These are phyloP conservation scores for Tausonia pullulans DNA, from an alignment of 1,284 basidiomycete genomes.

Conservation along the genomic window DNA sequence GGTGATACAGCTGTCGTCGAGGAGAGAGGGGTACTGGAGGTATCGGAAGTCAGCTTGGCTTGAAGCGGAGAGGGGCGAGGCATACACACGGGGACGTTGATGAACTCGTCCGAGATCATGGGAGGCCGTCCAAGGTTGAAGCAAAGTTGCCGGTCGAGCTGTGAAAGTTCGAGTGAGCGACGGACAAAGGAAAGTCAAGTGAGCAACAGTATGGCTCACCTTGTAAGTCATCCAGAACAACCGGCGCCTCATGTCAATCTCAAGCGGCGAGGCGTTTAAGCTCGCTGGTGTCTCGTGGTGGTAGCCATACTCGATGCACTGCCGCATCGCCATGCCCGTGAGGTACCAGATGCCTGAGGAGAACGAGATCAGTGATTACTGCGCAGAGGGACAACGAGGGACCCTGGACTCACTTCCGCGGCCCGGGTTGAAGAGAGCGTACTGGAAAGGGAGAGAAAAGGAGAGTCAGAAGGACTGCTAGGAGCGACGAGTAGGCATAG, in stretches of 20 bases:
- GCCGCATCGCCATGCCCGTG: slow-evolving; percentile 34
- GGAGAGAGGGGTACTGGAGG: slow-evolving; percentile 7
- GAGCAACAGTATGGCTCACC: not conserved
- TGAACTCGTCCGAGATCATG: slow-evolving; percentile 36
- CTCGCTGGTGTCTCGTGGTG: slow-evolving; percentile 36
- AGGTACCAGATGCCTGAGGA: slow-evolving; percentile 33
- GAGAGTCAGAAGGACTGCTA: not conserved
- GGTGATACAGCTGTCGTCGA: slow-evolving; percentile 34
- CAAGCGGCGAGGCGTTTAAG: slow-evolving; percentile 32
- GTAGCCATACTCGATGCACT: slow-evolving; percentile 36
- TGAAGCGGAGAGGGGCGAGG: not conserved
- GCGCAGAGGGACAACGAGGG: not conserved
- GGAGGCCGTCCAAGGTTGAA: slow-evolving; percentile 35
- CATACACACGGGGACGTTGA: slow-evolving; percentile 30
- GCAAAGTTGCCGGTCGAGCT: slow-evolving; percentile 34
- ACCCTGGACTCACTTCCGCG: slow-evolving; percentile 27
- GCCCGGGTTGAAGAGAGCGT: slow-evolving; percentile 36
- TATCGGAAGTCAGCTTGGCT: not conserved
- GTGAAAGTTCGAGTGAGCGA: not conserved
- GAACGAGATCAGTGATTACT: not conserved
- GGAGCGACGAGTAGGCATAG: not conserved
- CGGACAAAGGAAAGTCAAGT: not conserved
- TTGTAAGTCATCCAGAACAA: slow-evolving; percentile 37
- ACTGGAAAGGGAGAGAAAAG: slow-evolving; percentile 22
- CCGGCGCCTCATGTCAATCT: slow-evolving; percentile 35